phyloP scores from a whole-genome alignment of 2,329 filamentous ascomycete genomes.

The Alternaria gaisen region DNA sequence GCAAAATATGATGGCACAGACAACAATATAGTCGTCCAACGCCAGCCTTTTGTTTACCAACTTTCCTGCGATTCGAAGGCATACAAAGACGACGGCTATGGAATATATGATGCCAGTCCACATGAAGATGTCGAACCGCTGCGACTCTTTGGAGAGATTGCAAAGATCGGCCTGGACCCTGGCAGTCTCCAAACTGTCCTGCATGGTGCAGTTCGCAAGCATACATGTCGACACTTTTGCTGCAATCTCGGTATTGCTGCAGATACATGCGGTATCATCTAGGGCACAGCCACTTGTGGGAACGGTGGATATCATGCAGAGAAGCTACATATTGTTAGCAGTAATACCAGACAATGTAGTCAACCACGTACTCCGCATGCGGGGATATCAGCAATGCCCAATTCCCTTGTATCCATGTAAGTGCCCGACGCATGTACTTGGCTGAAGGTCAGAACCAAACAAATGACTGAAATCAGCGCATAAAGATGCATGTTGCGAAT shows the following conservation, averaged over 20 bases:
- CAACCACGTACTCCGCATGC: constrained; percentile 27
- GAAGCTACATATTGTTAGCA: constrained; percentile 19
- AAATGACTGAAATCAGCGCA: constrained; percentile 1
- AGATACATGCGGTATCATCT: constrained; percentile 29
- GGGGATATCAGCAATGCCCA: constrained; percentile 29
- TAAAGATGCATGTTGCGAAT: constrained; percentile 7
- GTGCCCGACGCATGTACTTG: neutral
- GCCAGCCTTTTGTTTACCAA: constrained; percentile 25
- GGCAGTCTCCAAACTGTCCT: constrained; percentile 25
- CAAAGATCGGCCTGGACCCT: constrained; percentile 35
- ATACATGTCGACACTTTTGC: constrained; percentile 22
- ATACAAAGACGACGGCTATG: constrained; percentile 23
- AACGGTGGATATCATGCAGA: constrained; percentile 25
- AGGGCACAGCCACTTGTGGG: constrained; percentile 26
- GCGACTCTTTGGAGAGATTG: constrained; percentile 26
- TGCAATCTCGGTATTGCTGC: constrained; percentile 17
- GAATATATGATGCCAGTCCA: constrained; percentile 24
- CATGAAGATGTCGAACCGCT: constrained; percentile 7
- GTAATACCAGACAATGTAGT: neutral
- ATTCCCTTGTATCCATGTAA: constrained; percentile 2
- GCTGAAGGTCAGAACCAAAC: neutral
- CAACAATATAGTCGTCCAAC: constrained; percentile 32
- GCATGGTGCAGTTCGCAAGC: constrained; percentile 36
- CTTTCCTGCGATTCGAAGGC: constrained; percentile 24
- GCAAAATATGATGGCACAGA: constrained; percentile 26